These are phyloP conservation scores for Orychophragmus violaceus DNA, from an alignment of 345 rosid species.

Conservation along the genomic window DNA sequence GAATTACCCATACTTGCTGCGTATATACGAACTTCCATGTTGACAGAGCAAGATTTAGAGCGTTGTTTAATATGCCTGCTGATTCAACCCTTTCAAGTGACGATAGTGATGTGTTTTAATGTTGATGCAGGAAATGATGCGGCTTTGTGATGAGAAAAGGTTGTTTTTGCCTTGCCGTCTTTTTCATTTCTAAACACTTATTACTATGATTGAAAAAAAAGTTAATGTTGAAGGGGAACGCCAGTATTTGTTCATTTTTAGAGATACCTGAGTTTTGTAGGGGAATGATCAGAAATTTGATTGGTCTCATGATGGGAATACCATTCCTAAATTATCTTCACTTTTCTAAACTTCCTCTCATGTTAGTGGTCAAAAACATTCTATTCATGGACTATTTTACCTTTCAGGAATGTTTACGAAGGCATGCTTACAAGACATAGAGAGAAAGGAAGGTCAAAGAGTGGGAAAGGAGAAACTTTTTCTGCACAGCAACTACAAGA, in stretches of 20 bases:
- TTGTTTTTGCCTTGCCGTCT: constrained; percentile 23
- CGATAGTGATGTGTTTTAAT: not conserved
- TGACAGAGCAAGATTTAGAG: not conserved
- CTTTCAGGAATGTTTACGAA: constrained; percentile 59
- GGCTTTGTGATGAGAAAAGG: constrained; percentile 94
- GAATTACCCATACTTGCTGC: not conserved
- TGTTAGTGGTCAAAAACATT: not conserved
- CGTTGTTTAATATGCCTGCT: not conserved
- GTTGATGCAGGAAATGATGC: constrained; percentile 89
- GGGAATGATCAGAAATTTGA: not conserved
- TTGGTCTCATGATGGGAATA: constrained; percentile 1
- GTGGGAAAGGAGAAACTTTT: constrained; percentile 67
- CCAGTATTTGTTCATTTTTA: constrained; percentile 2
- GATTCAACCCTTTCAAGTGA: not conserved
- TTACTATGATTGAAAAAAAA: not conserved
- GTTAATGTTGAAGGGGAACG: not conserved
- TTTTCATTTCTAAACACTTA: constrained; percentile 2
- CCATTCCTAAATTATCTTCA: not conserved
- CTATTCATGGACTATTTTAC: constrained; percentile 21
- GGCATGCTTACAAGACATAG: constrained; percentile 51
- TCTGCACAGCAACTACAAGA: constrained; percentile 60
- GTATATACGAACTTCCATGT: not conserved
- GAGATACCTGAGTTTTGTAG: not conserved
- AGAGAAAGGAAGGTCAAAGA: constrained; percentile 71
- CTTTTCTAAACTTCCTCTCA: not conserved